Evolutionary conservation across 2,329 filamentous ascomycete species (phyloP).

Genomic region (Calonectria naviculata): DNA sequence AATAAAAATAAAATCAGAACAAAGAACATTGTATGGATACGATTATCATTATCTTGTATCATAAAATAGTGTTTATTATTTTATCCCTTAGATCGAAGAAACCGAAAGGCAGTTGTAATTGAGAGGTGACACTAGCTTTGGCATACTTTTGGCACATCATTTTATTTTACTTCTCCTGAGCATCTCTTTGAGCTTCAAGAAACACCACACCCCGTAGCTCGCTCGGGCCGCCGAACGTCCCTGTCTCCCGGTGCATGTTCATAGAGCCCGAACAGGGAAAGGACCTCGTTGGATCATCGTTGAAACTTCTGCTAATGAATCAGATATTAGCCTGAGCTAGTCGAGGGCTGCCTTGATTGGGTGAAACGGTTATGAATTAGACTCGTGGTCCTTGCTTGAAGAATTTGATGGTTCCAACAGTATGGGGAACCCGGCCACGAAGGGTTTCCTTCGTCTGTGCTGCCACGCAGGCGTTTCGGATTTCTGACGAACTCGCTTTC

Average conservation of each 20-base stretch:
- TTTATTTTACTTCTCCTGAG: conserved; percentile 22
- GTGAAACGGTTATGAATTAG: conserved; percentile 1
- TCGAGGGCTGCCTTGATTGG: background rate
- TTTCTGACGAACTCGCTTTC: background rate
- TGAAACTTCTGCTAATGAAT: background rate
- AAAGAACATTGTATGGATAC: no score
- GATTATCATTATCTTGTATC: no score
- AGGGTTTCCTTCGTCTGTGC: conserved; percentile 2
- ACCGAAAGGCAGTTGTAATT: no score
- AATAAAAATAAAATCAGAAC: no score
- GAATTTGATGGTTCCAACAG: background rate
- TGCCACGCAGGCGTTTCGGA: background rate
- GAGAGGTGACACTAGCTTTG: no score
- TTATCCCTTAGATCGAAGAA: no score
- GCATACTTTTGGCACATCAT: no score
- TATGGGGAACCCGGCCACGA: background rate
- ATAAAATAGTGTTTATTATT: no score
- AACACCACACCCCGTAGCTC: background rate
- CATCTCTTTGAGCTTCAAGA: background rate
- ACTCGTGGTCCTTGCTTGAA: conserved; percentile 16
- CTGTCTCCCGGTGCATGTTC: background rate
- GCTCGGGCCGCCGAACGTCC: background rate
- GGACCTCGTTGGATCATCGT: background rate
- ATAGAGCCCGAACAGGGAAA: background rate
- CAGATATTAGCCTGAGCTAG: background rate